A percentile compares a stretch with the other conserved stretches of the same genome.
phyloP scores from a whole-genome alignment of 2,329 filamentous ascomycete species.

The Fusarium udum region DNA sequence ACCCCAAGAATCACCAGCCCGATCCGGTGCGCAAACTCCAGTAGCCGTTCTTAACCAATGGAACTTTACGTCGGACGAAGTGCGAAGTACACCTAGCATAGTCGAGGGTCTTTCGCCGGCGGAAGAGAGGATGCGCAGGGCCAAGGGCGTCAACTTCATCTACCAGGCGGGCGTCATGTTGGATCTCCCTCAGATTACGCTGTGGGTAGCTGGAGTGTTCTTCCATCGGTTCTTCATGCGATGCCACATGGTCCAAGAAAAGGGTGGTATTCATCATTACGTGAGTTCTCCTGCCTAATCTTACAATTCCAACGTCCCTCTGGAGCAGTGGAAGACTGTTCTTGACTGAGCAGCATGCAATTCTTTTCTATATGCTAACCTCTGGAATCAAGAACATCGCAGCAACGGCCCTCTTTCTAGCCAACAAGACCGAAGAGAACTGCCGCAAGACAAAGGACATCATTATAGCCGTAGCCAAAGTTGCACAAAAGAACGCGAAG shows the following conservation, averaged over 20 bases:
- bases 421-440: constrained; percentile 97
- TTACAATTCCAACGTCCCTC: neutral
- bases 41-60: constrained; percentile 71
- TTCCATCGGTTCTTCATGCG: constrained; percentile 98
- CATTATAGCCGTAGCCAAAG: constrained; percentile 91
- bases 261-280: constrained; percentile 87
- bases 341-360: neutral
- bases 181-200: constrained; percentile 88
- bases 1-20: constrained; percentile 55
- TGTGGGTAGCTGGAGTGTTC: constrained; percentile 92
- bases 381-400: constrained; percentile 72
- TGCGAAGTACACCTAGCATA: constrained; percentile 83
- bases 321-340: neutral
- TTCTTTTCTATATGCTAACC: constrained; percentile 22
- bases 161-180: constrained; percentile 92
- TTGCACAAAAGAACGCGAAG: constrained; percentile 92
- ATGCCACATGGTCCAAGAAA: constrained; percentile 79
- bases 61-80: constrained; percentile 87
- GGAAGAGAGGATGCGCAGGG: constrained; percentile 81
- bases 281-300: constrained; percentile 58
- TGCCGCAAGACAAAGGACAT: constrained; percentile 95
- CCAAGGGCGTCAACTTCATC: constrained; percentile 97
- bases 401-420: constrained; percentile 89
- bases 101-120: constrained; percentile 80
- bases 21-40: constrained; percentile 51